A percentile compares a stretch with the other conserved stretches of the same genome.
phyloP scores from a whole-genome alignment of 768 basidiomycete genomes.

The Phanerodontia chrysosporium region DNA sequence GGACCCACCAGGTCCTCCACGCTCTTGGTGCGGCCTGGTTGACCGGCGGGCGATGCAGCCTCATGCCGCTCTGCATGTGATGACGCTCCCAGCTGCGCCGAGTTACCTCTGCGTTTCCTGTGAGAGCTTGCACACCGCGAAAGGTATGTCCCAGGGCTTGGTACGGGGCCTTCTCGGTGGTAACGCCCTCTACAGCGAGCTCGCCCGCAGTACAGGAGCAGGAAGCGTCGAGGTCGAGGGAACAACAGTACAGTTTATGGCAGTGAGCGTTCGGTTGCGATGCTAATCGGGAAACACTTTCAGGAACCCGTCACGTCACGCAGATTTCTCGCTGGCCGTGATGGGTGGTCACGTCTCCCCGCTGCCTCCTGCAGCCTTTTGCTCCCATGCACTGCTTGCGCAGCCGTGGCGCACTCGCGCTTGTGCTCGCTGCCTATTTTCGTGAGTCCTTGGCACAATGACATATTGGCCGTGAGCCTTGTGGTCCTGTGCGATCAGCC shows the following conservation, averaged over 20 bases:
- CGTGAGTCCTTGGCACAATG: slow-evolving; percentile 2
- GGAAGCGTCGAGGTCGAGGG: neutral
- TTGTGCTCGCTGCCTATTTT: slow-evolving; percentile 3
- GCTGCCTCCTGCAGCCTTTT: slow-evolving; percentile 4
- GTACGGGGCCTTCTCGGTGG: slow-evolving; percentile 11
- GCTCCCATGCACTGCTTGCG: slow-evolving; percentile 8
- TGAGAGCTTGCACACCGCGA: slow-evolving; percentile 9
- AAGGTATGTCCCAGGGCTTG: slow-evolving; percentile 8
- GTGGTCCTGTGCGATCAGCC: slow-evolving; percentile 11
- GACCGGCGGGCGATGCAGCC: neutral
- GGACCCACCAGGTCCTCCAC: neutral
- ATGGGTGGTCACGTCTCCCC: slow-evolving; percentile 1
- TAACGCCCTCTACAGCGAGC: slow-evolving; percentile 2
- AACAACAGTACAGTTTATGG: slow-evolving; percentile 12
- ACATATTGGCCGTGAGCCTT: slow-evolving; percentile 5
- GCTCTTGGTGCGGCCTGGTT: neutral
- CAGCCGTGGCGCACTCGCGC: neutral
- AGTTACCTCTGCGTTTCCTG: neutral
- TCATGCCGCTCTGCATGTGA: slow-evolving; percentile 4
- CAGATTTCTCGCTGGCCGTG: neutral
- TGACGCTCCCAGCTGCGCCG: neutral
- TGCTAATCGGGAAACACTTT: slow-evolving; percentile 14
- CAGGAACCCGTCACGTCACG: slow-evolving; percentile 9
- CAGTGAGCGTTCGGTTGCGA: slow-evolving; percentile 1
- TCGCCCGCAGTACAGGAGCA: neutral